phyloP scores from a whole-genome alignment of 371 early-diverging fungal species.

The Entomophthora muscae region DNA sequence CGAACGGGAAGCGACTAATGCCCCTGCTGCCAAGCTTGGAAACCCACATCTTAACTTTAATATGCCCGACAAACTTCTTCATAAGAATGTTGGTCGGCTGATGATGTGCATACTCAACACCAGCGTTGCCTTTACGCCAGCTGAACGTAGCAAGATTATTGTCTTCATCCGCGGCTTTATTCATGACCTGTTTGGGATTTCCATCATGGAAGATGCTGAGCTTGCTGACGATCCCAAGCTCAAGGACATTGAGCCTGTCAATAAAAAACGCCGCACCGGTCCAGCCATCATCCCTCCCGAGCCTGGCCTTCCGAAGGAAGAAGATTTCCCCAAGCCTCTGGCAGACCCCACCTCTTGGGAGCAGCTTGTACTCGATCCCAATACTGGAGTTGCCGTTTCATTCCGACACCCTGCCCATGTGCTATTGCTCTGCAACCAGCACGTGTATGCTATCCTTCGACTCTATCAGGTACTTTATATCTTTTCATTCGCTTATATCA shows the following conservation, averaged over 20 bases:
- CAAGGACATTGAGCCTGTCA: background rate
- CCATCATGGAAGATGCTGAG: conserved; percentile 11
- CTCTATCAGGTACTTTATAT: conserved; percentile 46
- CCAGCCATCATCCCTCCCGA: background rate
- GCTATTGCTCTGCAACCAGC: conserved; percentile 3
- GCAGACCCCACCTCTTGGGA: background rate
- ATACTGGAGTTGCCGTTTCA: background rate
- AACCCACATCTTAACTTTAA: background rate
- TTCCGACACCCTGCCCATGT: background rate
- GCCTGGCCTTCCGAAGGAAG: background rate
- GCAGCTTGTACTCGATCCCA: background rate
- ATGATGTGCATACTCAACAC: conserved; percentile 29
- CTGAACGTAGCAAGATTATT: conserved; percentile 48
- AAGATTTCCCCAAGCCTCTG: background rate
- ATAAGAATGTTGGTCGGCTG: conserved; percentile 38
- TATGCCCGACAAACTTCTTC: background rate
- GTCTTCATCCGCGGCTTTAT: conserved; percentile 59
- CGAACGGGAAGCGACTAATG: conserved; percentile 15
- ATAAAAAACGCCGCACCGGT: conserved; percentile 13
- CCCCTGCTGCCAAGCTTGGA: background rate
- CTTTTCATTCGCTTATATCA: background rate
- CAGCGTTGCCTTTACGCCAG: conserved; percentile 29
- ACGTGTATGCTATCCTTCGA: conserved; percentile 68
- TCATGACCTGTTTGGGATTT: conserved; percentile 46
- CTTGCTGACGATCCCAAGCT: background rate